Conservation (phyloP, 2,329 filamentous ascomycete genomes). For the Alternaria gansuensis region DNA sequence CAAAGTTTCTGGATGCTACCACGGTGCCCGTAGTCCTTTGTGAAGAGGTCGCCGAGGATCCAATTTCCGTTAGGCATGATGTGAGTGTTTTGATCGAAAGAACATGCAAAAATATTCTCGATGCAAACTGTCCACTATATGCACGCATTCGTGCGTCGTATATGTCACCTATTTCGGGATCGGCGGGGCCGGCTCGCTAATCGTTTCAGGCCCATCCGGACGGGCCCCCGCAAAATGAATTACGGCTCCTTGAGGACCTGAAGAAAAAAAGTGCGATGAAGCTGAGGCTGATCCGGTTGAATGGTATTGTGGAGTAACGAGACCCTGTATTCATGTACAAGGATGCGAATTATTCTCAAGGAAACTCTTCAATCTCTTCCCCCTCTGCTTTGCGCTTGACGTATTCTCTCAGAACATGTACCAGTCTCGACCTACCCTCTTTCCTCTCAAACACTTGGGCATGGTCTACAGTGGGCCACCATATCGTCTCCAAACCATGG, state of each 20-base stretch:
- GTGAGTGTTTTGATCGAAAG: neutral
- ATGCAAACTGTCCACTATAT: neutral
- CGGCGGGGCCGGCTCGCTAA: slow-evolving; percentile 37
- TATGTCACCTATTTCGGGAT: slow-evolving; percentile 26
- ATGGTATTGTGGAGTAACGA: slow-evolving; percentile 11
- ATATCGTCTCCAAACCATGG: slow-evolving; percentile 65
- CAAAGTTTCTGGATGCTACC: slow-evolving; percentile 47
- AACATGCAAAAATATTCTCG: neutral
- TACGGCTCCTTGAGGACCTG: neutral
- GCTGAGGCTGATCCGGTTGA: neutral
- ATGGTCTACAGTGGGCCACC: slow-evolving; percentile 70
- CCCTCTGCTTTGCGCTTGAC: slow-evolving; percentile 20
- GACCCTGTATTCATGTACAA: neutral
- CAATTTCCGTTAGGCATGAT: slow-evolving; percentile 43
- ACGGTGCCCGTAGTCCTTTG: slow-evolving; percentile 49
- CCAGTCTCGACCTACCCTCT: slow-evolving; percentile 38
- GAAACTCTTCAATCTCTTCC: slow-evolving; percentile 18
- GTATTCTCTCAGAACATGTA: slow-evolving; percentile 40
- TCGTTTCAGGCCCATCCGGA: slow-evolving; percentile 19
- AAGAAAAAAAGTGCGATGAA: slow-evolving; percentile 1
- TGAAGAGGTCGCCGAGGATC: slow-evolving; percentile 51
- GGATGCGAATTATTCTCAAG: neutral
- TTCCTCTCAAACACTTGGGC: slow-evolving; percentile 60
- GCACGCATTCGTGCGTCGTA: slow-evolving; percentile 8
- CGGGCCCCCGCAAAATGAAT: slow-evolving; percentile 33